Evolutionary conservation across 2,329 filamentous ascomycete genomes (phyloP), one percentile per base, ranked within the genome.

Genomic region (Phaeophleospora eucalypticola): DNA sequence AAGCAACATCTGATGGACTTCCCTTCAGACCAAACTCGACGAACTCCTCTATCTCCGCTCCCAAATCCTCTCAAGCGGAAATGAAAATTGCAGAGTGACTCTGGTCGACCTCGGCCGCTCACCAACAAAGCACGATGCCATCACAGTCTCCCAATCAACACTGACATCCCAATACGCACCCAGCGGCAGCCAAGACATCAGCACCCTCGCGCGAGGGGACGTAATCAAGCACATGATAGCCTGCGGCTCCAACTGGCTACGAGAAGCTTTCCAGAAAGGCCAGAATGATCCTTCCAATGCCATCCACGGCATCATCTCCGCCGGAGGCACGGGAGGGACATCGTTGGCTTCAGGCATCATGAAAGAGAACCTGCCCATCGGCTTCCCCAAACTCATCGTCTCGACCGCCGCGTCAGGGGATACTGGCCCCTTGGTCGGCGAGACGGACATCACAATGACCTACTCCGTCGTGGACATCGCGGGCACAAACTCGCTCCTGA

Each of bases 381-480:
- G 82, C 0, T 77, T 87, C 41, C 84, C 84, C 0, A 87, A 87
- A 58, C 55, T 87, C 36, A 82, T 87, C 43, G 79, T 87, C 2
- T 84, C 80, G 17, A 87, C 84, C 0, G 78, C 87, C 56, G 83
- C 83, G 0, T 83, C 79, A 24, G 82, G 83, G 2, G 80, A 87
- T 52, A 80, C 81, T 1, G 75, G 74, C 0, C 76, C 78, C 0
- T 78, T 84, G n/a, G 71, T 87, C 1, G 82, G 78, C 34, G 83
- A 86, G 62, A 79, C 78, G 0, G 84, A 87, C 52, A 82, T 87
- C 38, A 78, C 77, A 0, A 75, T 87, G 67, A 83, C 86, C 78
- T 84, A 86, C 57, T 82, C 77, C 14, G 81, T 87, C 1, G 83
- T 87, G 12, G 84, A 88, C 48, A 75, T 87, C 41, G 81, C 83